phyloP scores from a whole-genome alignment of 2,329 filamentous ascomycete genomes.

The Penicillium sp. region DNA sequence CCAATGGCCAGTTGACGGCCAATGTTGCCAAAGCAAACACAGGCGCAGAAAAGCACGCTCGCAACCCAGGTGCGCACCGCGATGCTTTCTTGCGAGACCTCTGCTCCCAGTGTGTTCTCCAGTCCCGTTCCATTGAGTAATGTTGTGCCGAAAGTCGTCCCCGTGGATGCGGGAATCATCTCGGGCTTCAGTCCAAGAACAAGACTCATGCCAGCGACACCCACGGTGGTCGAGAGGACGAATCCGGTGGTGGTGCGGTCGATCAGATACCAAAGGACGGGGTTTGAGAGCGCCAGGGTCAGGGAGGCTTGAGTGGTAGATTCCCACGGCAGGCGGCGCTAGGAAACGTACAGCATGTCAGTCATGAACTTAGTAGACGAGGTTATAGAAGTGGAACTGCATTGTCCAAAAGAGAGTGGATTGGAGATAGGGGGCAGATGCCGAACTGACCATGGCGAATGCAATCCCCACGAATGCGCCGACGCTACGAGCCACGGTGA shows the following conservation, averaged over 20 bases:
- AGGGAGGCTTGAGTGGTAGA: constrained; percentile 90
- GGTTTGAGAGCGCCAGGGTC: constrained; percentile 84
- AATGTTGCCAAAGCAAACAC: constrained; percentile 93
- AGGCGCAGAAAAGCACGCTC: constrained; percentile 90
- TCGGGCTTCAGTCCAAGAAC: constrained; percentile 71
- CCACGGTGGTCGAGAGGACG: constrained; percentile 67
- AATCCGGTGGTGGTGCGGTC: constrained; percentile 85
- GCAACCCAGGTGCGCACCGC: constrained; percentile 76
- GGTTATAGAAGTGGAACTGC: too few species aligned
- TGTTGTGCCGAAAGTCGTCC: constrained; percentile 29
- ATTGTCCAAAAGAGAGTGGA: too few species aligned
- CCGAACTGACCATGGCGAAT: constrained; percentile 68
- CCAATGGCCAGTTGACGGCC: constrained; percentile 68
- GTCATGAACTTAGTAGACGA: too few species aligned
- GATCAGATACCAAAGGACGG: constrained; percentile 91
- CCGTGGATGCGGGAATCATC: constrained; percentile 64
- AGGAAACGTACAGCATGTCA: constrained; percentile 9
- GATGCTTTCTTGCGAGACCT: constrained; percentile 49
- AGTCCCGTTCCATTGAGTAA: constrained; percentile 26
- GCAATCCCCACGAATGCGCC: constrained; percentile 68
- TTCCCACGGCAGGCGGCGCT: constrained; percentile 88
- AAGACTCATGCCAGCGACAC: constrained; percentile 65
- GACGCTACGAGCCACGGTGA: constrained; percentile 61
- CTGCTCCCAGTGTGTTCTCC: constrained; percentile 27
- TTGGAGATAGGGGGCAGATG: neutral